Conservation (phyloP, 2,329 filamentous ascomycete species). For the Exophiala calicioides region DNA sequence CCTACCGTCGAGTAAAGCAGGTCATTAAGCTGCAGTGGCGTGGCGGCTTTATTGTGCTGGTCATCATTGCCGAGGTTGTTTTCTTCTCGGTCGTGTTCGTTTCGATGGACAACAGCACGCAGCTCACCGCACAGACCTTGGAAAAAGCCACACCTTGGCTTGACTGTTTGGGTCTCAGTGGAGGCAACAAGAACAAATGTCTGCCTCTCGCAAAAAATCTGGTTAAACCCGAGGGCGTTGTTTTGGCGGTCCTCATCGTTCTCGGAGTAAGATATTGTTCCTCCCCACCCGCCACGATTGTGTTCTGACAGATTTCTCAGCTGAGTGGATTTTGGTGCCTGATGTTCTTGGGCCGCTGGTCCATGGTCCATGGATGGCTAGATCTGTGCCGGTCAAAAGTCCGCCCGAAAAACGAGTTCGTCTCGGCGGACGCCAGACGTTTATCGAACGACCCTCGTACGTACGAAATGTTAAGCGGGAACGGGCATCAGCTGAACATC, state of each 20-base stretch:
- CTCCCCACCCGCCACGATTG: conserved; percentile 16
- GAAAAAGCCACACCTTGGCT: conserved; percentile 66
- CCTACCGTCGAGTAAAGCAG: conserved; percentile 81
- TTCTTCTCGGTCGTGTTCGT: conserved; percentile 94
- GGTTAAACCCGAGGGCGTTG: conserved; percentile 72
- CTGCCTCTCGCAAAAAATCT: conserved; percentile 60
- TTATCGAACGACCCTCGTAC: conserved; percentile 62
- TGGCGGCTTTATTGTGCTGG: conserved; percentile 82
- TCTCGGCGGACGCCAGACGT: conserved; percentile 77
- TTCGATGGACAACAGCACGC: conserved; percentile 74
- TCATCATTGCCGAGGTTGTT: conserved; percentile 87
- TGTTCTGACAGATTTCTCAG: conserved; percentile 45
- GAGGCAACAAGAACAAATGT: conserved; percentile 67
- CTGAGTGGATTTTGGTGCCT: conserved; percentile 84
- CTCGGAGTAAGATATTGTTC: conserved; percentile 63
- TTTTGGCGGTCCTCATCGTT: conserved; percentile 79
- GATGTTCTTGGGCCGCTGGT: conserved; percentile 75
- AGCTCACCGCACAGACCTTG: conserved; percentile 57
- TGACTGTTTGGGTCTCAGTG: conserved; percentile 62
- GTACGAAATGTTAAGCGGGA: conserved; percentile 71
- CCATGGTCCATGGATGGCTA: conserved; percentile 83
- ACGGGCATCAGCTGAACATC: conserved; percentile 30
- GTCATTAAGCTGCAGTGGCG: conserved; percentile 93
- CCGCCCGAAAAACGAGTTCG: conserved; percentile 70
- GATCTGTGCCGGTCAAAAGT: conserved; percentile 60